Evolutionary conservation across 2,329 filamentous ascomycete species (phyloP).

Genomic region (Ascosphaera acerosa): DNA sequence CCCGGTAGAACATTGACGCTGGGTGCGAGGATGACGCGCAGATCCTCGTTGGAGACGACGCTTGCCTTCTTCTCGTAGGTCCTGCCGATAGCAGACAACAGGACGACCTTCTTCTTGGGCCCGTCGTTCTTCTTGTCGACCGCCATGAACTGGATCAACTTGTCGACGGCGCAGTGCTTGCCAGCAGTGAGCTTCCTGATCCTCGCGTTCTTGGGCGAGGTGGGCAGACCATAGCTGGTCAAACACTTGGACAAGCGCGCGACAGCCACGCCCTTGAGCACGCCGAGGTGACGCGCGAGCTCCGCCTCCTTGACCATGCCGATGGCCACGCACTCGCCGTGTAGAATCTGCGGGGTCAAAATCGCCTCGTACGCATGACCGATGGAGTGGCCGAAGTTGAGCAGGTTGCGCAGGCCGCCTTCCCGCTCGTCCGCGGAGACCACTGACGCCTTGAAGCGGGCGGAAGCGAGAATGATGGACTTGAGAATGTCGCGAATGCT

Average conservation of each 20-base stretch:
- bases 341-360: slow-evolving; percentile 77
- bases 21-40: slow-evolving; percentile 59
- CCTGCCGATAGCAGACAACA: slow-evolving; percentile 70
- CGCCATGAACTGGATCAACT: slow-evolving; percentile 75
- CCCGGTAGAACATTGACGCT: slow-evolving; percentile 50
- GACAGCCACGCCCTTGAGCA: slow-evolving; percentile 65
- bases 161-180: slow-evolving; percentile 67
- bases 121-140: slow-evolving; percentile 98
- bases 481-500: slow-evolving; percentile 47
- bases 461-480: slow-evolving; percentile 65
- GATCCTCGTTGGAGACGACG: slow-evolving; percentile 63
- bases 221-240: slow-evolving; percentile 75
- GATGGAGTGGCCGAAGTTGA: slow-evolving; percentile 97
- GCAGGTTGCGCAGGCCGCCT: slow-evolving; percentile 71
- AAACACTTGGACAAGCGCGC: slow-evolving; percentile 81
- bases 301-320: slow-evolving; percentile 98
- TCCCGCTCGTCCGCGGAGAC: slow-evolving; percentile 89
- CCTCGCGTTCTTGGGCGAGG: slow-evolving; percentile 57
- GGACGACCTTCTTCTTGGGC: slow-evolving; percentile 80
- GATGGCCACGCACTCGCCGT: slow-evolving; percentile 88
- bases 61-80: slow-evolving; percentile 73
- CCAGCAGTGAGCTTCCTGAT: slow-evolving; percentile 62
- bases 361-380: slow-evolving; percentile 93
- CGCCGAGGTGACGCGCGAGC: slow-evolving; percentile 64
- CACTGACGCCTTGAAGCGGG: slow-evolving; percentile 80